Base-by-base conservation (phyloP, 495 filamentous ascomycete species). In the Aspergillus hancockii region DNA sequence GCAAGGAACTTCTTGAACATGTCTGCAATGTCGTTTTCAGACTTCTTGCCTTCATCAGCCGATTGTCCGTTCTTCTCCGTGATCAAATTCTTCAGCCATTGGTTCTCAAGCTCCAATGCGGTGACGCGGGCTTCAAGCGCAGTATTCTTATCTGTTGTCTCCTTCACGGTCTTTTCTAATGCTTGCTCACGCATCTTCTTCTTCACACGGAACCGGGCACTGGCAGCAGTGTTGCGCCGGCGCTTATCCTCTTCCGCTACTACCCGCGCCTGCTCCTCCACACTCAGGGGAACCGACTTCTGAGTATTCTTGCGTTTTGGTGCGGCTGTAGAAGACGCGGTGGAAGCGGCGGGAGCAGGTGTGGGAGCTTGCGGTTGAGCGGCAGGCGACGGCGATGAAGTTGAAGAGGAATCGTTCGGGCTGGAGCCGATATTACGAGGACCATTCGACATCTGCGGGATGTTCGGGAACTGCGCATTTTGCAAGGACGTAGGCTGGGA, bases 151-250 rank as follows among this genome's bases (percentile, higher is more conserved):
- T 96, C 92, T 8, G 79, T 84, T 75, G 95, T 91, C 61, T 97
- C 94, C 79, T 94, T 94, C 57, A 94, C 87, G 38, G 85, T 85
- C 66, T 87, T 88, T 77, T 98, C 94, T 50, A 98, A 85, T 1
- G 90, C 89, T 68, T 91, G 87, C 80, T 98, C 94, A 50, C 94
- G 90, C 81, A 95, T 90, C 85, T 98, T 98, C 91, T 98, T 98
- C 86, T 98, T 98, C 63, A 98, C 88, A 55, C 94, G 90, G 86
- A 98, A 98, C 28, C 94, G 90, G 9, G 94, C 94, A 56, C 86
- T 90, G 31, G 94, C 94, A 23, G 94, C 94, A 0, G 94, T 98
- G 79, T 98, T 98, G 54, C 94, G 90, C 49, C 93, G 87, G 30
- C 94, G 90, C 81, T 98, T 98, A 73, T 98, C 94, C 78, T 98